Evolutionary conservation across 176 grass and related monocot genomes (phyloP).

Genomic region (Zoysia pacifica): DNA sequence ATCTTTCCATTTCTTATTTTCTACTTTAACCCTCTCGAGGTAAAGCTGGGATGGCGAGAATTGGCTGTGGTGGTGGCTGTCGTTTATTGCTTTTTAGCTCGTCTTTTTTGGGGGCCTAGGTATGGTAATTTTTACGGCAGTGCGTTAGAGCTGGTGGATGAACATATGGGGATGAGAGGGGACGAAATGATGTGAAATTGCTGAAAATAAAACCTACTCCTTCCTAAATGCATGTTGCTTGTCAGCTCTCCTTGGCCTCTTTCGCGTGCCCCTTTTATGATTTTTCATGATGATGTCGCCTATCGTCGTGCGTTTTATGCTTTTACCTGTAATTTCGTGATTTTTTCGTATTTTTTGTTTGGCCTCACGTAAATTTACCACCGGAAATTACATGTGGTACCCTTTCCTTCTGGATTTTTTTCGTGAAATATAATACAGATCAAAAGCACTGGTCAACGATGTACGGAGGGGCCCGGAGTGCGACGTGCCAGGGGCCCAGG

Average conservation of each 20-base stretch:
- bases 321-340: background rate
- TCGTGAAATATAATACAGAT: background rate
- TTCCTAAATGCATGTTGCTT: constrained; percentile 24
- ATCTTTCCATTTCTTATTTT: constrained; percentile 10
- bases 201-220: constrained; percentile 29
- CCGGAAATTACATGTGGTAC: background rate
- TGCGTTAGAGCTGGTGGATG: constrained; percentile 34
- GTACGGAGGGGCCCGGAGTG: background rate
- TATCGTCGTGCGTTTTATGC: background rate
- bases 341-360: too few relatives aligned
- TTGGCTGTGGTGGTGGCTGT: constrained; percentile 29
- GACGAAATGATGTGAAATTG: constrained; percentile 19
- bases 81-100: constrained; percentile 41
- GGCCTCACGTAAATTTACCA: background rate
- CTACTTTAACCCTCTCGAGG: constrained; percentile 47
- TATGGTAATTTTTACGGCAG: constrained; percentile 41
- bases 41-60: constrained; percentile 37
- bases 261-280: background rate
- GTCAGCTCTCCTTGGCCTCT: background rate
- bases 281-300: background rate
- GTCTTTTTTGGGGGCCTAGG: constrained; percentile 18
- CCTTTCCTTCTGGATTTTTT: background rate
- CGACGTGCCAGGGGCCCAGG: constrained; percentile 46
- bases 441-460: constrained; percentile 21
- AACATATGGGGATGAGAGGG: constrained; percentile 31